These are phyloP conservation scores for Blastocystis sp. DNA, from an alignment of 352 stramenopile genomes.

Conservation along the genomic window DNA sequence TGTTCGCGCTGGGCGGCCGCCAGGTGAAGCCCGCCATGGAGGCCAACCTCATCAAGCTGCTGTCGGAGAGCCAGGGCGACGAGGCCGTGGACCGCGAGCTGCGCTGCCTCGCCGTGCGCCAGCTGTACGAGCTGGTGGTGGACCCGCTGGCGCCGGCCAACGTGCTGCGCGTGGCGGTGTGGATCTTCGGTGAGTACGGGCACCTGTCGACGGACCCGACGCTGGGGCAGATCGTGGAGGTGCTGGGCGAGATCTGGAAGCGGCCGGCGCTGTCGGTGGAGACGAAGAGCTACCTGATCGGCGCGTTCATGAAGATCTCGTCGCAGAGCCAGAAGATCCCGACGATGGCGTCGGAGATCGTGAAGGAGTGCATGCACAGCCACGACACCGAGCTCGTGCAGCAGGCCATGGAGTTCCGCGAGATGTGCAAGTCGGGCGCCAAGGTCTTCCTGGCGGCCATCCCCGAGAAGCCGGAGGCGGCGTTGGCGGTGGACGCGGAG, in stretches of 20 bases:
- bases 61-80: slow-evolving; percentile 64
- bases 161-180: slow-evolving; percentile 45
- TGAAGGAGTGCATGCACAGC: slow-evolving; percentile 46
- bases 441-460: slow-evolving; percentile 60
- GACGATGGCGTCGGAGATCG: slow-evolving; percentile 58
- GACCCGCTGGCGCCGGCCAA: slow-evolving; percentile 61
- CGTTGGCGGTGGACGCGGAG: slow-evolving; percentile 12
- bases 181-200: slow-evolving; percentile 65
- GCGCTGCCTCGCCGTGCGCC: slow-evolving; percentile 29
- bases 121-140: slow-evolving; percentile 50
- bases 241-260: slow-evolving; percentile 52
- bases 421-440: slow-evolving; percentile 63
- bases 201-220: slow-evolving; percentile 39
- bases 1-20: slow-evolving; percentile 52
- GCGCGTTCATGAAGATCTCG: slow-evolving; percentile 68
- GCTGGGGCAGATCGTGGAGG: slow-evolving; percentile 34
- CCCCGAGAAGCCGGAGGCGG: slow-evolving; percentile 16
- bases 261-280: slow-evolving; percentile 30
- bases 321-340: slow-evolving; percentile 60
- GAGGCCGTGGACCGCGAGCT: slow-evolving; percentile 6
- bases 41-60: slow-evolving; percentile 44
- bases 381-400: slow-evolving; percentile 54
- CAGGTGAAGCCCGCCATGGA: slow-evolving; percentile 57
- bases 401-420: slow-evolving; percentile 62
- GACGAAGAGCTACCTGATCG: slow-evolving; percentile 58